These are phyloP conservation scores for Inga laurina DNA, from an alignment of 306 rosid species.

Conservation along the genomic window DNA sequence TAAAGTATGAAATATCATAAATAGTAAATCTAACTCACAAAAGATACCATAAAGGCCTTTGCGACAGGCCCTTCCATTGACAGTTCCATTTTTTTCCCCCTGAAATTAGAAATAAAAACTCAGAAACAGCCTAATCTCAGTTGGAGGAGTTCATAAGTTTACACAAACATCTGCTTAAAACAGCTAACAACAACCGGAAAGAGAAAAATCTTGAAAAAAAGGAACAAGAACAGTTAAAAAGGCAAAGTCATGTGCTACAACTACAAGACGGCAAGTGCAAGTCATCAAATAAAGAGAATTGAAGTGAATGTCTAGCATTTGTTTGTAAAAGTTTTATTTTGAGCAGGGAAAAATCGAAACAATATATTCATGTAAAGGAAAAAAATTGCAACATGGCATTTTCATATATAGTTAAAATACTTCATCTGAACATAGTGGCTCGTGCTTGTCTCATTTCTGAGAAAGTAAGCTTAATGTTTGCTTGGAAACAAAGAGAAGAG, in stretches of 20 bases:
- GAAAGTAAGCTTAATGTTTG: conserved; percentile 33
- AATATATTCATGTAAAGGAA: no score
- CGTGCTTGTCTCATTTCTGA: conserved; percentile 36
- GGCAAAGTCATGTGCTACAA: no score
- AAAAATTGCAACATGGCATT: no score
- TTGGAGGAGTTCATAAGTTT: not conserved
- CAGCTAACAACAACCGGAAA: conserved; percentile 18
- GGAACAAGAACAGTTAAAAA: not conserved
- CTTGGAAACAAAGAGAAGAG: not conserved
- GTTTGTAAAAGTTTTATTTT: no score
- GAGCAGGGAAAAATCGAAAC: no score
- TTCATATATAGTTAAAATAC: no score
- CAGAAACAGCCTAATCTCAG: not conserved
- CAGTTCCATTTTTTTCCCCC: conserved; percentile 84
- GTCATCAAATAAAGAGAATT: no score
- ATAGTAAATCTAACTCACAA: conserved; percentile 63
- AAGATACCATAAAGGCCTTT: conserved; percentile 86
- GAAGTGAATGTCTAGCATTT: no score
- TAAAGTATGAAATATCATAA: conserved; percentile 17
- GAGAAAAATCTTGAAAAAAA: not conserved
- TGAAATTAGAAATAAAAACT: conserved; percentile 35
- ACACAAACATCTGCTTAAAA: not conserved
- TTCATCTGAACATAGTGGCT: no score
- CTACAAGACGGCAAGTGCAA: no score
- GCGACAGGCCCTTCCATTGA: conserved; percentile 82